Evolutionary conservation across 331 rosid species (phyloP).

Genomic region (Rosa hybrid): DNA sequence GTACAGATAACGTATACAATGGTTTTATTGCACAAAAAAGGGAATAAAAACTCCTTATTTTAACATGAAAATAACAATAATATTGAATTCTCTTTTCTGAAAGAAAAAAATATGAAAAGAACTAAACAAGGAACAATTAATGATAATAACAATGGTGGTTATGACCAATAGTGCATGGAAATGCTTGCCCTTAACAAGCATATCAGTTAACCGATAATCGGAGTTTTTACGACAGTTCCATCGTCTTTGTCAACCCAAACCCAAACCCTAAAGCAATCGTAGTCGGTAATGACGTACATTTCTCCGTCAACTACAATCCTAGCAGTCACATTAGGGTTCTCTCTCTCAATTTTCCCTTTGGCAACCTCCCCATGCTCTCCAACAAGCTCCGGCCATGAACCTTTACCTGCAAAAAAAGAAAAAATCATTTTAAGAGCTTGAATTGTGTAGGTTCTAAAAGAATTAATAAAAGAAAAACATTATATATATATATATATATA

Average conservation of each 20-base stretch:
- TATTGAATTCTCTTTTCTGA: too few species aligned
- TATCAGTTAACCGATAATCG: constrained; percentile 3
- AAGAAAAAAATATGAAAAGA: too few species aligned
- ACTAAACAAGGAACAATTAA: too few species aligned
- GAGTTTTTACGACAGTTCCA: constrained; percentile 8
- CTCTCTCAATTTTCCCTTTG: constrained; percentile 17
- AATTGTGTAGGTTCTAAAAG: neutral
- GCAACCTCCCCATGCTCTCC: constrained; percentile 18
- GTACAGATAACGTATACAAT: neutral
- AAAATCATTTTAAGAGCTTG: neutral
- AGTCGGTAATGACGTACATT: neutral
- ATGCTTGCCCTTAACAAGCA: too few species aligned
- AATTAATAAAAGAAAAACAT: too few species aligned
- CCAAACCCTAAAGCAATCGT: constrained; percentile 27
- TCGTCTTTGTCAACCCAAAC: constrained; percentile 19
- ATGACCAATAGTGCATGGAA: neutral
- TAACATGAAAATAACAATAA: neutral
- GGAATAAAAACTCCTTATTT: neutral
- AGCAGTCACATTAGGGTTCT: constrained; percentile 14
- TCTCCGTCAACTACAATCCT: constrained; percentile 21
- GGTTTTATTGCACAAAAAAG: neutral
- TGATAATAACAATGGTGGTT: too few species aligned
- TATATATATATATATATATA: neutral
- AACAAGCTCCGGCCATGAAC: constrained; percentile 27
- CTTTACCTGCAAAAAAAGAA: neutral